Conservation (phyloP, 495 filamentous ascomycete genomes). For the Tuber microsphaerosporum region DNA sequence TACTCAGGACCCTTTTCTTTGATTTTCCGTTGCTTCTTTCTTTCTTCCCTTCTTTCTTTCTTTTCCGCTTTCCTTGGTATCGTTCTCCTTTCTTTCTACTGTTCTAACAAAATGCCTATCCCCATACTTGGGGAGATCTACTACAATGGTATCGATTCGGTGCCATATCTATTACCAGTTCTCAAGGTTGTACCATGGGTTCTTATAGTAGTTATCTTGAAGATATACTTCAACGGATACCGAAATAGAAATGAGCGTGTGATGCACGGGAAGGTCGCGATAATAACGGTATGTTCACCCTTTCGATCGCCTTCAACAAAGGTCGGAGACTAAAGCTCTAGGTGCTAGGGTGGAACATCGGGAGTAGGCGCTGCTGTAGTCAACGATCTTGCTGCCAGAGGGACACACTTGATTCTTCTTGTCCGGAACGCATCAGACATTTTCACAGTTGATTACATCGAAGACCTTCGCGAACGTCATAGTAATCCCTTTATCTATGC, state of each 20-base stretch:
- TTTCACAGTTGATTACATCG: slow-evolving; percentile 86
- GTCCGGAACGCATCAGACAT: slow-evolving; percentile 74
- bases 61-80: slow-evolving; percentile 14
- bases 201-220: slow-evolving; percentile 57
- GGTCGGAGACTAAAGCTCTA: slow-evolving; percentile 23
- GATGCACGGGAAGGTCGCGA: slow-evolving; percentile 85
- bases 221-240: slow-evolving; percentile 70
- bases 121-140: slow-evolving; percentile 58
- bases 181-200: slow-evolving; percentile 57
- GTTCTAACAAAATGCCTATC: slow-evolving; percentile 62
- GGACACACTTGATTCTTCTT: slow-evolving; percentile 85
- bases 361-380: slow-evolving; percentile 78
- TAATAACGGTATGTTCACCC: slow-evolving; percentile 64
- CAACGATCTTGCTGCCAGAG: slow-evolving; percentile 66
- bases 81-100: slow-evolving; percentile 4
- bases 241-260: slow-evolving; percentile 68
- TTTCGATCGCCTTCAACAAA: not conserved
- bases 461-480: slow-evolving; percentile 72
- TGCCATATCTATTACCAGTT: slow-evolving; percentile 58
- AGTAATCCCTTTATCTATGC: slow-evolving; percentile 87
- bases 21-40: not conserved
- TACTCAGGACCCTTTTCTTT: not conserved
- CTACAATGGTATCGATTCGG: slow-evolving; percentile 56
- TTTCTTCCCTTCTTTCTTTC: slow-evolving; percentile 12
- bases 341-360: slow-evolving; percentile 72